These are phyloP conservation scores for Acanthamoeba healyi DNA, from an alignment of 208 protist species.

Conservation along the genomic window DNA sequence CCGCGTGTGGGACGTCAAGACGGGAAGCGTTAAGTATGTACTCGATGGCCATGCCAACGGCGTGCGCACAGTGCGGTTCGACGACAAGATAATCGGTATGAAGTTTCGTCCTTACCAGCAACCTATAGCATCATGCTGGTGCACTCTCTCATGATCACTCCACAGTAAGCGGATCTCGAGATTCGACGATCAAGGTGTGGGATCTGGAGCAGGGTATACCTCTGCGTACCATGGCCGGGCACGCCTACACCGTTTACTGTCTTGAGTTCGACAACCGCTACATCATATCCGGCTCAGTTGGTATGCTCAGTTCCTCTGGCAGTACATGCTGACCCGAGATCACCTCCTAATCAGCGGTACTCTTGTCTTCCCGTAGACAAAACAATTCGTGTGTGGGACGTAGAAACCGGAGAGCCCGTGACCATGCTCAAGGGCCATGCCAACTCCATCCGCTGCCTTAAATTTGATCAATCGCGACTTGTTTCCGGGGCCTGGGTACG, in stretches of 20 bases:
- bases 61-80: constrained; percentile 49
- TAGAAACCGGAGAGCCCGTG: constrained; percentile 15
- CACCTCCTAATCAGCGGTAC: too few relatives aligned
- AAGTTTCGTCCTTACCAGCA: neutral
- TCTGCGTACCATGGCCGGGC: neutral
- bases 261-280: constrained; percentile 41
- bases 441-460: constrained; percentile 60
- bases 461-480: constrained; percentile 19
- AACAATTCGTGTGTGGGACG: constrained; percentile 55
- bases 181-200: constrained; percentile 55
- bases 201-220: neutral
- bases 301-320: too few relatives aligned
- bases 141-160: neutral
- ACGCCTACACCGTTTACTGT: constrained; percentile 58
- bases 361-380: too few relatives aligned
- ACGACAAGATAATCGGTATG: constrained; percentile 21
- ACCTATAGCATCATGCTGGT: neutral
- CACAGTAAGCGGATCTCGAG: constrained; percentile 41
- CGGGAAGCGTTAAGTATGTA: neutral
- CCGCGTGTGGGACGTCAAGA: constrained; percentile 45
- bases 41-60: constrained; percentile 39
- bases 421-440: constrained; percentile 31
- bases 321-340: too few relatives aligned
- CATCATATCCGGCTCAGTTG: constrained; percentile 54
- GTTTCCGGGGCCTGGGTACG: constrained; percentile 53